A percentile compares a stretch with the other conserved stretches of the same genome.
These are phyloP conservation scores for Cryptococcus amylolentus DNA, from an alignment of 1,284 basidiomycete species.

Conservation along the genomic window DNA sequence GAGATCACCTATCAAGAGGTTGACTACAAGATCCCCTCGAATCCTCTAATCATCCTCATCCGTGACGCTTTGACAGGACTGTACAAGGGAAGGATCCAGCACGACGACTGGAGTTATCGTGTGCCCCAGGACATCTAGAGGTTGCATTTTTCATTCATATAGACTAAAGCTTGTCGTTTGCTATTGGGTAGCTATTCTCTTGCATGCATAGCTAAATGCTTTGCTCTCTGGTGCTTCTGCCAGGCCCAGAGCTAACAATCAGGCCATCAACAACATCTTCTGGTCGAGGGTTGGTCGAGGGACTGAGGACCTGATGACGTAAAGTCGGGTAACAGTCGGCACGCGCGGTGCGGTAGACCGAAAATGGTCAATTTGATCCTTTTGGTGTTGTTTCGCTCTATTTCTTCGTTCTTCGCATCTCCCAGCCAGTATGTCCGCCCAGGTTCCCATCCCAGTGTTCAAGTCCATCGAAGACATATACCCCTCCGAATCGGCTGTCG, in stretches of 20 bases:
- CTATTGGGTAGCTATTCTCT: not conserved
- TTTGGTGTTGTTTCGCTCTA: too few species aligned
- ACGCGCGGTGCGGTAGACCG: too few species aligned
- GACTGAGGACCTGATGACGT: not conserved
- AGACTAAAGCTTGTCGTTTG: not conserved
- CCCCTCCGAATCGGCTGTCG: constrained; percentile 53
- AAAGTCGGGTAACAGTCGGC: not conserved
- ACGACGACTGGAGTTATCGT: constrained; percentile 35
- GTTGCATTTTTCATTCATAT: too few species aligned
- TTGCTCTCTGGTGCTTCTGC: too few species aligned
- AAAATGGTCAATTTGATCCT: too few species aligned
- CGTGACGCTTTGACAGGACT: constrained; percentile 41
- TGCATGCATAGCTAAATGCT: not conserved
- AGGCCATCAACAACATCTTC: too few species aligned
- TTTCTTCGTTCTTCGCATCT: too few species aligned
- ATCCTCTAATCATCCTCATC: constrained; percentile 37
- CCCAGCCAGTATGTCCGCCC: constrained; percentile 47
- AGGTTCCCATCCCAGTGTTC: constrained; percentile 63
- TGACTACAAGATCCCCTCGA: constrained; percentile 34
- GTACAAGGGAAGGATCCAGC: constrained; percentile 37
- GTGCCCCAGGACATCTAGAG: constrained; percentile 20
- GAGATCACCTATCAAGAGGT: constrained; percentile 34
- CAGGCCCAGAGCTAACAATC: too few species aligned
- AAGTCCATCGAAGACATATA: constrained; percentile 62
- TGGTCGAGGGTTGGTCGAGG: not conserved